Evolutionary conservation across 139 green algal genomes (phyloP), one percentile per base, ranked within the genome.

Genomic region (Mychonastes homosphaera): DNA sequence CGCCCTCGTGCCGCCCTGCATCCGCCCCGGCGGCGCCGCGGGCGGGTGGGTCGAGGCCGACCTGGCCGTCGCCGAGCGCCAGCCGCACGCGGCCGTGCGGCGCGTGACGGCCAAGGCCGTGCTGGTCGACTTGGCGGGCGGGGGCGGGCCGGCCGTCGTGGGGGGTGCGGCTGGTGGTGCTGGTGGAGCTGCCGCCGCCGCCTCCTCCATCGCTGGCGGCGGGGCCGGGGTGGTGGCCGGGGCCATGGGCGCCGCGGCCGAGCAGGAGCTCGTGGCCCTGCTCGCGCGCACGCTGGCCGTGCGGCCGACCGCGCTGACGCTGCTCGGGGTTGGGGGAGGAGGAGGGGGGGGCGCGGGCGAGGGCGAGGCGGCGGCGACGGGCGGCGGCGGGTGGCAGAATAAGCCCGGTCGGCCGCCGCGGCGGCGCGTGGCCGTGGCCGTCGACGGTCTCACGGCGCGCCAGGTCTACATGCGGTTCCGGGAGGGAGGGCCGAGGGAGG

Each of bases 1-100:
- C 21, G 34, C 77, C 36, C 81, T 85, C 16, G 76, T 92, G 40
- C 85, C 85, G 9, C 85, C 85, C 5, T 94, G 85, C 76, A 94
- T 94, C 57, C 32, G 61, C 10, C 29, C 53, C 9, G 55, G 50
- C 28, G 64, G 61, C 15, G 53, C 44, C 19, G 69, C 53, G 4
- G n/a, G 26, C 18, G 36, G 49, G 29, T 59, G 48, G 3, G 47
- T 58, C 24, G 58, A 84, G 63, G 69, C 84, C 24, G 67, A 65
- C 16, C 32, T 91, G 38, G 79, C 89, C 57, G 63, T 89, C 30
- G 84, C 88, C 32, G 84, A 91, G 67, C 61, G 72, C 23, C 65
- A 56, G 30, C 69, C 78, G 50, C 70, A 64, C 19, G 51, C 72
- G 1, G 53, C 48, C 6, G 62, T 85, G 15, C 62, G 72, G 10